Evolutionary conservation across 1,139 yeast genomes (phyloP), one percentile per base, ranked within the genome.

Genomic region (Lodderomyces pseudojiufengensis): DNA sequence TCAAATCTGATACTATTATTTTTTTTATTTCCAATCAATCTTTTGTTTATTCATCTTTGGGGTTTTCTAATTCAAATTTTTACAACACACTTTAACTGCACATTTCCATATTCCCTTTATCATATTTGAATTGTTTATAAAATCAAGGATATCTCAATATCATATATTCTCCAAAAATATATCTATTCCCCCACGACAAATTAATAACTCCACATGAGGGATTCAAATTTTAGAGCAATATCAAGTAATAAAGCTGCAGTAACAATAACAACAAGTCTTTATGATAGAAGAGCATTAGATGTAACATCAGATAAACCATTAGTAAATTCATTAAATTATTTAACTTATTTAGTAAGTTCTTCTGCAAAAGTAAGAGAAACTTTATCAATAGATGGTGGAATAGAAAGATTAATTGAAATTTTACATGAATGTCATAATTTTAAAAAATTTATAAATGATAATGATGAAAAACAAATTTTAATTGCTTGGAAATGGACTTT

Each of bases 401-500:
- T 92, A 31, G 97, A 88, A 55, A 69, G 97, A 34, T 70, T 92
- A 39, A 86, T 92, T 29, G 84, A 84, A 40, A 90, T 92, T 29
- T 66, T 92, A 39, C 86, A 85, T 52, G 95, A 84, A 50, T 88
- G 96, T 52, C 78, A 75, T 44, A 62, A 65, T 42, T 18, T 24
- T 11, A 9, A 18, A 9, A 7, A 13, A 14, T 20, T 9, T 13
- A 12, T 26, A 7, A 29, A 30, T 15, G 52, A 47, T 33, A 71
- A 65, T 37, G 59, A 63, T 33, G 78, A 73, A 40, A 63, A 63
- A 44, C 74, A 73, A 43, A 71, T 82, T 16, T 63, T 85, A 40
- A 73, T 80, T 12, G 92, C 95, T 0, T 90, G 97, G 96, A 92
- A 90, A 61, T 92, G 98, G 98, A 86, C 95, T 5, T 65, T 92